Conservation (phyloP, 306 rosid species). For the Quercus wislizeni region DNA sequence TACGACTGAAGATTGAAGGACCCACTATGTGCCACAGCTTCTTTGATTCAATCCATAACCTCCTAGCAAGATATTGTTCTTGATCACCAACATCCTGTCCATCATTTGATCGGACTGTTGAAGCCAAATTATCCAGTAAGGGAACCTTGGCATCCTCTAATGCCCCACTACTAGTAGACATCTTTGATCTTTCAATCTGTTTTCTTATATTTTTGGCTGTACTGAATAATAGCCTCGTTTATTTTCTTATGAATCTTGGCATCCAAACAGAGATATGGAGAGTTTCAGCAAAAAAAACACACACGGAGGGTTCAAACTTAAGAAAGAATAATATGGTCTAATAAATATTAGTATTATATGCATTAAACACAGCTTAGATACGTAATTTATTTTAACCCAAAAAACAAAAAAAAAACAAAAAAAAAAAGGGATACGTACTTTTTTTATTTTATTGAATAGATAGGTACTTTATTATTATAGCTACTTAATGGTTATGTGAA, state of each 20-base stretch:
- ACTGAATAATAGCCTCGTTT: not conserved
- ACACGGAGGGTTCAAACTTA: not conserved
- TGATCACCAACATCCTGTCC: slow-evolving; percentile 21
- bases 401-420: too few species aligned
- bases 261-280: not conserved
- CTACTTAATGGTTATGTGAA: too few species aligned
- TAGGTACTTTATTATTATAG: too few species aligned
- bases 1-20: slow-evolving; percentile 63
- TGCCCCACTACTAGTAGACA: slow-evolving; percentile 22
- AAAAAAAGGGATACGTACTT: too few species aligned
- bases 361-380: too few species aligned
- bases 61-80: slow-evolving; percentile 3
- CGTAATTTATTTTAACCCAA: too few species aligned
- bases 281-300: not conserved
- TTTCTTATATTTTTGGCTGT: not conserved
- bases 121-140: slow-evolving; percentile 16
- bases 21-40: slow-evolving; percentile 81
- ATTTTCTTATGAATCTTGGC: not conserved
- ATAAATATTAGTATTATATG: too few species aligned
- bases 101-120: not conserved
- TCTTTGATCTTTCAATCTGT: not conserved
- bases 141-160: slow-evolving; percentile 39
- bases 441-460: too few species aligned
- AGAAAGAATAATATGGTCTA: not conserved
- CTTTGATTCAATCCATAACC: slow-evolving; percentile 56